A percentile compares a stretch with the other conserved stretches of the same genome.
phyloP scores from a whole-genome alignment of 176 grass and related monocot species.

The Aegilops sharonensis region DNA sequence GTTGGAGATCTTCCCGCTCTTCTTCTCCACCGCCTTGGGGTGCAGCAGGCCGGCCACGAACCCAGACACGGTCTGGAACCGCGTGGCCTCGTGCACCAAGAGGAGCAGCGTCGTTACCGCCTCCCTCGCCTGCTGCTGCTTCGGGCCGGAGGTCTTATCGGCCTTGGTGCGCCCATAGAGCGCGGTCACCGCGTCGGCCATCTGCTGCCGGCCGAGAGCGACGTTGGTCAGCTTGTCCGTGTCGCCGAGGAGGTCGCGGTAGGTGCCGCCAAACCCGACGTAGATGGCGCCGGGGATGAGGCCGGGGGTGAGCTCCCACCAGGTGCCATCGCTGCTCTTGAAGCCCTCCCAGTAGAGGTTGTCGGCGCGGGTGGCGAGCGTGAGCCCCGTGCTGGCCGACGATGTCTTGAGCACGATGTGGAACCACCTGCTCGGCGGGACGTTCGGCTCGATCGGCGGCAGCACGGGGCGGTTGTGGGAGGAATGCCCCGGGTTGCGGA shows the following conservation, averaged over 20 bases:
- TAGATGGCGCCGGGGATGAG: neutral
- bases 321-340: constrained; percentile 8
- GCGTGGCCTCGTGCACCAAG: neutral
- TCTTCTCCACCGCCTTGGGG: neutral
- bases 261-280: neutral
- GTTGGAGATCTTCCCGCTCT: neutral
- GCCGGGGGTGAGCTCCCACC: constrained; percentile 31
- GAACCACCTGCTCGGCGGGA: constrained; percentile 29
- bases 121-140: neutral
- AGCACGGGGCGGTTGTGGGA: constrained; percentile 30
- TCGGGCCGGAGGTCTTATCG: neutral
- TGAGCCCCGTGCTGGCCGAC: neutral
- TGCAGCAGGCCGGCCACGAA: neutral
- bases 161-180: neutral
- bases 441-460: neutral
- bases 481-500: constrained; percentile 22
- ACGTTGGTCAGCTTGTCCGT: neutral
- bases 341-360: constrained; percentile 40
- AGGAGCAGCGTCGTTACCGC: neutral
- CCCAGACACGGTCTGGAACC: neutral
- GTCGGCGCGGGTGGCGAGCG: constrained; percentile 7
- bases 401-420: constrained; percentile 3
- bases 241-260: neutral
- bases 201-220: neutral
- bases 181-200: neutral